These are phyloP conservation scores for Ocimum tenuiflorum DNA, from an alignment of 257 asterid species.

Conservation along the genomic window DNA sequence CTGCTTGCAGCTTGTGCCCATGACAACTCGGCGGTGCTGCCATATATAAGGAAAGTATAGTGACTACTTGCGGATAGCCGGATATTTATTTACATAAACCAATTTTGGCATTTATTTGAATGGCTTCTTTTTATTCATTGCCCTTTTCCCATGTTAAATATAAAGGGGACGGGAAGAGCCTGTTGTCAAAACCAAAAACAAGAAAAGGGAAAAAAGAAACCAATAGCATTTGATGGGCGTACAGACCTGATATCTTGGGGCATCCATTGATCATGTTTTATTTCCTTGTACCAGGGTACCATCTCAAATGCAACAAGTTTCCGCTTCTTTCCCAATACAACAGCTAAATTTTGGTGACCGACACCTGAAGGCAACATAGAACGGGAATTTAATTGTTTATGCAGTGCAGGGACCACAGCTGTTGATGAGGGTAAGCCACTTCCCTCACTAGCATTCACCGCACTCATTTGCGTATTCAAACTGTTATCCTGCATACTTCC, in stretches of 20 bases:
- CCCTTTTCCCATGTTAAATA: neutral
- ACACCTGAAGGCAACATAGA: slow-evolving; percentile 25
- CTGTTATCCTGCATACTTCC: slow-evolving; percentile 24
- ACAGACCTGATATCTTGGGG: slow-evolving; percentile 42
- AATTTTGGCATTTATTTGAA: neutral
- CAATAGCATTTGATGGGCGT: neutral
- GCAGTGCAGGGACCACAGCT: slow-evolving; percentile 16
- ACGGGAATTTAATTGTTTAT: slow-evolving; percentile 20
- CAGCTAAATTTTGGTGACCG: slow-evolving; percentile 25
- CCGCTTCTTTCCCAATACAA: slow-evolving; percentile 41
- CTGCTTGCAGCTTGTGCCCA: slow-evolving; percentile 50
- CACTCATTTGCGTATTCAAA: slow-evolving; percentile 27
- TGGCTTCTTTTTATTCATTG: neutral
- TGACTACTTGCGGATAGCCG: neutral
- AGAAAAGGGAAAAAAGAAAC: neutral
- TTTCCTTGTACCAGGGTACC: slow-evolving; percentile 60
- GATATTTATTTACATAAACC: neutral
- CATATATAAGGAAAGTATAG: slow-evolving; percentile 13
- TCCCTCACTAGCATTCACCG: slow-evolving; percentile 24
- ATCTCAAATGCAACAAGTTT: slow-evolving; percentile 30
- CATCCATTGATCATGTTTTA: slow-evolving; percentile 16
- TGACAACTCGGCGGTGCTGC: slow-evolving; percentile 34
- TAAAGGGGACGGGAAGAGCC: neutral
- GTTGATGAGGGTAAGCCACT: slow-evolving; percentile 23
- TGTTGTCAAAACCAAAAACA: neutral